Evolutionary conservation across 768 basidiomycete species (phyloP).

Genomic region (Dentipellis fragilis): DNA sequence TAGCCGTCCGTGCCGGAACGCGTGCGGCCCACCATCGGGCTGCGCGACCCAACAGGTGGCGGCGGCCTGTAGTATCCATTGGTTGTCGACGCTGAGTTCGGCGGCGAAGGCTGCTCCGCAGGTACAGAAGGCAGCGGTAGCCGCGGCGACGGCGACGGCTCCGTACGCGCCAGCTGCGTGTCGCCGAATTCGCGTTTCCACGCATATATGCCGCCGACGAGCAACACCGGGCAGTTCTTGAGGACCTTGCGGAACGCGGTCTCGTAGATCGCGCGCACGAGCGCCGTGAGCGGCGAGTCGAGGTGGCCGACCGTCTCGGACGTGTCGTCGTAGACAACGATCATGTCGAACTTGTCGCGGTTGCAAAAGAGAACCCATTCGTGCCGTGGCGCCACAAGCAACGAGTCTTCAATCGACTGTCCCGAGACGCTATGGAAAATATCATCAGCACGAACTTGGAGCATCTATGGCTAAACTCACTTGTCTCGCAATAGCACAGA

Average conservation of each 20-base stretch:
- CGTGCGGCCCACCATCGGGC: slow-evolving; percentile 6
- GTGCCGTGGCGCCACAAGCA: slow-evolving; percentile 56
- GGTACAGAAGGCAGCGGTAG: neutral
- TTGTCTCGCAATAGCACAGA: slow-evolving; percentile 55
- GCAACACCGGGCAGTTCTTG: slow-evolving; percentile 68
- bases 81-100: neutral
- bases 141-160: neutral
- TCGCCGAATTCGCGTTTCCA: slow-evolving; percentile 61
- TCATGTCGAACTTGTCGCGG: slow-evolving; percentile 81
- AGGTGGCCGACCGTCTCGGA: slow-evolving; percentile 42
- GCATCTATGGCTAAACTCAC: slow-evolving; percentile 31
- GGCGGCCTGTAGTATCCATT: slow-evolving; percentile 4
- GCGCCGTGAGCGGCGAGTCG: slow-evolving; percentile 43
- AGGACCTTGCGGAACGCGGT: slow-evolving; percentile 62
- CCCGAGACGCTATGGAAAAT: slow-evolving; percentile 45
- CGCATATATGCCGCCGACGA: slow-evolving; percentile 76
- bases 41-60: slow-evolving; percentile 3
- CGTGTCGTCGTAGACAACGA: slow-evolving; percentile 73
- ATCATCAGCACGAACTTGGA: neutral
- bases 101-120: neutral
- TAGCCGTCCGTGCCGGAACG: slow-evolving; percentile 14
- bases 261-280: slow-evolving; percentile 65
- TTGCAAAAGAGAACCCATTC: slow-evolving; percentile 74
- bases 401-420: slow-evolving; percentile 59
- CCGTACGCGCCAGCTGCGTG: slow-evolving; percentile 22